A percentile compares a stretch with the other conserved stretches of the same genome.
These are phyloP conservation scores for Trifolium pratense DNA, from an alignment of 306 rosid genomes.

Conservation along the genomic window DNA sequence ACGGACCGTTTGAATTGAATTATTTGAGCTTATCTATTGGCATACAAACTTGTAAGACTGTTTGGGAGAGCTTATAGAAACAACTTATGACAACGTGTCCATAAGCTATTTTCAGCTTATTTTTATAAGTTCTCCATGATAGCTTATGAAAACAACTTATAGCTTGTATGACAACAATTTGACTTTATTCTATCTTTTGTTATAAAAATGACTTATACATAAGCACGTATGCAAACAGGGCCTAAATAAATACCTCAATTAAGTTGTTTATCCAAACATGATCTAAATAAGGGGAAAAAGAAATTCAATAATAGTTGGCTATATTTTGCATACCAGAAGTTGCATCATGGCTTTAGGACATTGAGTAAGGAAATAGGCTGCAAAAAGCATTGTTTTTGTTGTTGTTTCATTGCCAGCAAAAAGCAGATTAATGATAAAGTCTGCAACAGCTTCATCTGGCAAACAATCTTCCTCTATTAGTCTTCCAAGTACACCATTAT, in stretches of 20 bases:
- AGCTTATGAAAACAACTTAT: background rate
- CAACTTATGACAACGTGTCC: background rate
- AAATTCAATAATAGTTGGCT: slow-evolving; percentile 4
- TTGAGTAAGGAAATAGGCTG: slow-evolving; percentile 83
- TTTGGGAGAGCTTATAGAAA: background rate
- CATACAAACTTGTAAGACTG: background rate
- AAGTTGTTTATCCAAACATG: background rate
- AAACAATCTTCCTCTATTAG: slow-evolving; percentile 78
- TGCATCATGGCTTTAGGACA: slow-evolving; percentile 76
- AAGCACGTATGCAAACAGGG: background rate
- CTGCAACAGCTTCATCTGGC: slow-evolving; percentile 74
- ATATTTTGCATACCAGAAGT: slow-evolving; percentile 58
- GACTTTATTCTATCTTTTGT: background rate
- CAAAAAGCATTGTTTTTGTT: slow-evolving; percentile 94
- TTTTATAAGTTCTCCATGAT: background rate
- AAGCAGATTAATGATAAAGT: slow-evolving; percentile 92
- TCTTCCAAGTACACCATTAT: slow-evolving; percentile 73
- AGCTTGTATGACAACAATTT: background rate
- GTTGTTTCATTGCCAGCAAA: slow-evolving; percentile 97
- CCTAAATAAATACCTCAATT: background rate
- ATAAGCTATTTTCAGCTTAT: background rate
- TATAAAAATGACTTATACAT: background rate
- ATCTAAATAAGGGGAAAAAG: background rate
- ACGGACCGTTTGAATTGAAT: background rate
- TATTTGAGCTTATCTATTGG: background rate